Conservation (phyloP, 441 rosid genomes). For the Jatropha multifida region DNA sequence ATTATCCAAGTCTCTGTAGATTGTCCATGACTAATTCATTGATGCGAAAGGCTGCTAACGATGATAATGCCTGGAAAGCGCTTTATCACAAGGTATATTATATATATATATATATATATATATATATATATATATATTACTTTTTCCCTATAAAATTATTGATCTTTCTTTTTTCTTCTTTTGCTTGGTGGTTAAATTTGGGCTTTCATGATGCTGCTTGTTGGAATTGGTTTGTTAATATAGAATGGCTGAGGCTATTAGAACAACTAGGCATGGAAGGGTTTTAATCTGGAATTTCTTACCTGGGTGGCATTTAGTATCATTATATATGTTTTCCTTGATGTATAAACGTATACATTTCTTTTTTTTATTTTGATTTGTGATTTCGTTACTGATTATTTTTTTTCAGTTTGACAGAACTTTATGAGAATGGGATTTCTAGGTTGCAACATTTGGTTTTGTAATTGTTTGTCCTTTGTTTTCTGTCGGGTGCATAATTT, state of each 20-base stretch:
- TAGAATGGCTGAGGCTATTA: background rate
- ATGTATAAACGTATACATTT: background rate
- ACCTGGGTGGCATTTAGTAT: background rate
- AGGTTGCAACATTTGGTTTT: background rate
- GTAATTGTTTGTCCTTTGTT: background rate
- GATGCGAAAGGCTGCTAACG: slow-evolving; percentile 98
- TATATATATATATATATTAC: background rate
- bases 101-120: background rate
- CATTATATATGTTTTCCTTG: background rate
- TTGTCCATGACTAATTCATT: slow-evolving; percentile 96
- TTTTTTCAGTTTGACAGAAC: background rate
- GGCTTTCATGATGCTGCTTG: background rate
- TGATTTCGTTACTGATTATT: background rate
- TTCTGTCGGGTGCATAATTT: background rate
- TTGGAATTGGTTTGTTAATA: background rate
- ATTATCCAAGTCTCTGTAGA: slow-evolving; percentile 90
- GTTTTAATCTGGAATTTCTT: background rate
- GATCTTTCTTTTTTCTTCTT: background rate
- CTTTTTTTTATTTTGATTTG: background rate
- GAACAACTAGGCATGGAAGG: background rate
- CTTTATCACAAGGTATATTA: slow-evolving; percentile 81
- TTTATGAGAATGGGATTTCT: background rate
- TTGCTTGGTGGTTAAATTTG: background rate
- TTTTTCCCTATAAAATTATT: background rate
- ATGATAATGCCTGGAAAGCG: slow-evolving; percentile 97